Evolutionary conservation across 768 basidiomycete species (phyloP), one percentile per base, ranked within the genome.

Genomic region (Lactarius hengduanensis): DNA sequence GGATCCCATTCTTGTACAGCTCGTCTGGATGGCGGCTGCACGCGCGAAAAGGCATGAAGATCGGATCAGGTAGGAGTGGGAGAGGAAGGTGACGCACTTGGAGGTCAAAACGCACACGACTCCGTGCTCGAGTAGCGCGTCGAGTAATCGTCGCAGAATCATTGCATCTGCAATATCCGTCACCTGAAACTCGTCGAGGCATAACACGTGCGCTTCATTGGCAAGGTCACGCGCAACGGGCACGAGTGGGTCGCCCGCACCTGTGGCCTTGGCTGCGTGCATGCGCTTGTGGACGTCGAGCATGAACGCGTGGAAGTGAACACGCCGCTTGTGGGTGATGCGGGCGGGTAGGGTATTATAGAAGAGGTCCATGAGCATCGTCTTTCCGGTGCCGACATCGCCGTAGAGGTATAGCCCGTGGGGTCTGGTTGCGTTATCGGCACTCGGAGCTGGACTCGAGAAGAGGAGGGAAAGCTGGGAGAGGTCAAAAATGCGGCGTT

Each of bases 241-340:
- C 16, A 86, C 78, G 72, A 97, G 92, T 32, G 92, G 90, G 75
- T 98, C 96, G 20, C 91, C 91, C 4, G 66, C 66, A n/a, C 86
- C 86, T 9, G 82, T 77, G 64, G 80, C 78, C 78, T 94, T 95
- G 45, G 90, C 84, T 1, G 87, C 86, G 71, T 98, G 95, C 4
- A 96, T 76, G 20, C 94, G 88, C 74, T 96, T 97, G 76, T 98
- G 93, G 26, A 98, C 95, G 74, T 99, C 97, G 68, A 98, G 88
- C 97, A 99, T 98, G 81, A 99, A 98, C 1, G 94, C 93, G 74
- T 98, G 96, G 75, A 99, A 99, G 76, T 99, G 97, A 18, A 98
- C 94, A 36, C 97, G 84, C 62, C 92, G 88, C 77, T 92, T 93
- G 66, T 85, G 84, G 55, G 77, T 84, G 62, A 91, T 78, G 54